Base-by-base conservation (phyloP, 1,139 yeast species). In the Yamadazyma siamensis region DNA sequence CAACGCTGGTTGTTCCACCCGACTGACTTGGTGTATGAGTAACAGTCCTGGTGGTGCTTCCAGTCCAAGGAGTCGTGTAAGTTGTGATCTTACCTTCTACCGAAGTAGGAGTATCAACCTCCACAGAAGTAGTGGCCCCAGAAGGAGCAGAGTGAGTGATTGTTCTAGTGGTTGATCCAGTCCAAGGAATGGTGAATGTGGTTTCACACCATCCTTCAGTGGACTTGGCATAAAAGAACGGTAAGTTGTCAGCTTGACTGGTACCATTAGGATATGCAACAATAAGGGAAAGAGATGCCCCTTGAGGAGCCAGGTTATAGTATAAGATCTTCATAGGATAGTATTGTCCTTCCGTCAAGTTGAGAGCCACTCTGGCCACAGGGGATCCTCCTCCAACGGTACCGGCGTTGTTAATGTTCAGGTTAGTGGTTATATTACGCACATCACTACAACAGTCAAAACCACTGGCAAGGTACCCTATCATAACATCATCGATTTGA, bases 371-470 rank as follows among this genome's bases (percentile, higher is more conserved):
- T 18, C 20, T 18, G 12, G 6, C 16, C 5, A 13, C 9, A 10
- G n/a, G 13, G 9, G 20, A n/a, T 9, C 13, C 10, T n/a, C 13
- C 9, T 11, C 5, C 6, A 17, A 10, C 13, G 6, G 10, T 17
- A 5, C 15, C 15, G 19, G 4, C 7, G 18, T 5, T 4, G 4
- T 13, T 13, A n/a, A 11, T 16, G n/a, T 17, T 8, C 11, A 9
- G 10, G 21, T 18, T 18, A 10, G 20, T 18, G 20, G 10, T 10
- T 5, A 24, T 11, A 6, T 24, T 13, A n/a, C 6, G 8, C 7
- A 15, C 23, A 19, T 11, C n/a, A 12, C 13, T 17, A 41, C 61
- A 56, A 39, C 61, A 56, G 13, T 35, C 44, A 23, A 54, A 50
- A 27, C 38, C 41, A 27, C 37, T 40, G 5, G 37, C 44, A 21